Base-by-base conservation (phyloP, 2,329 filamentous ascomycete species). In the Atkinsonella hypoxylon region DNA sequence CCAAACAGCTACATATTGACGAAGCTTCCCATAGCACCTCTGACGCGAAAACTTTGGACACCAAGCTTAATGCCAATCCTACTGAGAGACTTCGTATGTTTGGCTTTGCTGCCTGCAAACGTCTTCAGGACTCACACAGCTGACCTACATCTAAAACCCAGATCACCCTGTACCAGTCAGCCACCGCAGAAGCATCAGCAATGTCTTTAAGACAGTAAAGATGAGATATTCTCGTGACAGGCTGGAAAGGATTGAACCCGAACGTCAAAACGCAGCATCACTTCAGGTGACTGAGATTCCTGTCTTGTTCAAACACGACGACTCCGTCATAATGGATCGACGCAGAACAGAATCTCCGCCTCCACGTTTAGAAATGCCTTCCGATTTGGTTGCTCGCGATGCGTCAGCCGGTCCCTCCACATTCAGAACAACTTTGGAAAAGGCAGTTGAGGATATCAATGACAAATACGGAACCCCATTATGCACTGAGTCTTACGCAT, bases 381-480 rank as follows among this genome's bases (percentile, higher is more conserved):
- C 54, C 30, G 62, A 62, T 20, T 38, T 64, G 47, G 11, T 45
- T 62, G 15, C 54, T 59, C 31, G 56, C 57, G 47, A 62, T 11
- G 20, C 38, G 10, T 26, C 48, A 13, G 22, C 26, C 15, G 51
- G 49, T 12, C 32, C 62, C 2, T 62, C 60, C 9, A 62, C 62
- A 6, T 62, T 67, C 49, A 55, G 59, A 43, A 53, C 54, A 30
- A 57, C 51, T 31, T 54, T 67, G 30, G 63, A 67, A 42, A 61
- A 61, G 47, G 58, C 60, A 39, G 62, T 59, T 6, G 57, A 59
- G 31, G 60, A 62, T 30, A 63, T 65, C 48, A 59, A 62, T 42
- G 51, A 53, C 45, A 61, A 63, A 42, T 62, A 64, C 43, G 57
- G 53, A 42, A 53, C 54, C 10, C 31, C 54, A 20, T 52, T 54